Evolutionary conservation across 208 protist genomes (phyloP).

Genomic region (Strigomonas culicis): DNA sequence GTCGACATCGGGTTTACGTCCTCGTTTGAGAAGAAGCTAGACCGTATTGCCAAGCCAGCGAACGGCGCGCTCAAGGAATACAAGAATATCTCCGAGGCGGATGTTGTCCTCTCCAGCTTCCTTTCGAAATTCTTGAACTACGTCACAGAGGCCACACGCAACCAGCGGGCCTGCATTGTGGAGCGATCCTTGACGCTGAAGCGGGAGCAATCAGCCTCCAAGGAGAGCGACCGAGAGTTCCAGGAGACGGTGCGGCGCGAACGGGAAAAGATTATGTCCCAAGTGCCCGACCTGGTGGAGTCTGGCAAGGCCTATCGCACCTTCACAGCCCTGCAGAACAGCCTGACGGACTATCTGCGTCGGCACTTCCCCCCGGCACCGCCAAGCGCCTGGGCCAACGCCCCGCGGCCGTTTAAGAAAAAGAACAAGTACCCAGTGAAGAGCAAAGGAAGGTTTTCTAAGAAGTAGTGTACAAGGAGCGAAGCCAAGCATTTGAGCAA

Average conservation of each 20-base stretch:
- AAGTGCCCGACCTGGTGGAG: slow-evolving; percentile 58
- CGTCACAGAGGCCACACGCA: slow-evolving; percentile 75
- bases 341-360: slow-evolving; percentile 73
- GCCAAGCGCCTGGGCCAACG: background rate
- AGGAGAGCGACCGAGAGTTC: slow-evolving; percentile 23
- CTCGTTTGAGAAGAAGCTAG: slow-evolving; percentile 84
- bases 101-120: slow-evolving; percentile 85
- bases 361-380: slow-evolving; percentile 61
- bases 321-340: slow-evolving; percentile 85
- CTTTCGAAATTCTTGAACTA: slow-evolving; percentile 83
- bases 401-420: background rate
- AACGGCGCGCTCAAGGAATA: slow-evolving; percentile 18
- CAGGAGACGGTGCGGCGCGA: slow-evolving; percentile 38
- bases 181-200: slow-evolving; percentile 62
- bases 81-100: slow-evolving; percentile 48
- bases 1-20: slow-evolving; percentile 90
- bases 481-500: background rate
- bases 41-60: slow-evolving; percentile 79
- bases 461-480: background rate
- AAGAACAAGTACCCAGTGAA: slow-evolving; percentile 8
- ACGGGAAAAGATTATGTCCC: slow-evolving; percentile 29
- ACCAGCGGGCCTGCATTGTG: slow-evolving; percentile 59
- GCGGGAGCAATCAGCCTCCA: slow-evolving; percentile 25
- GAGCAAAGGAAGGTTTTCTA: background rate
- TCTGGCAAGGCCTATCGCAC: slow-evolving; percentile 55